Base-by-base conservation (phyloP, 305 asterid genomes). In the Euphrasia arctica region DNA sequence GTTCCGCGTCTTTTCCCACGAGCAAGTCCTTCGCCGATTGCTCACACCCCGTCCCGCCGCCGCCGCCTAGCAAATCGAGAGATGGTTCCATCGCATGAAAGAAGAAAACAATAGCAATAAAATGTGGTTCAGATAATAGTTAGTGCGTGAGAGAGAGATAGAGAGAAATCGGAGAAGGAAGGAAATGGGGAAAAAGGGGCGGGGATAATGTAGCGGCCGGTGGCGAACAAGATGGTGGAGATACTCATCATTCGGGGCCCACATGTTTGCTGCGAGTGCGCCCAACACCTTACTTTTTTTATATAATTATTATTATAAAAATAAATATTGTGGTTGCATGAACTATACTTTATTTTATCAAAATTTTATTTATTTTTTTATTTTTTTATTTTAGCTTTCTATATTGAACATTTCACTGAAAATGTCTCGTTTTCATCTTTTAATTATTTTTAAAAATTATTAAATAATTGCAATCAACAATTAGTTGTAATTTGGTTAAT, bases 171-270 rank as follows among this genome's bases (percentile, higher is more conserved):
- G 64, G 41, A 58, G 62, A 13, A 56, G 43, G 67, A 27, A 50
- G 34, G 58, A 66, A 75, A 8, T 31, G 39, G 14, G 22, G n/a
- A 50, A 58, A 9, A 4, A 22, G 5, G 9, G 72, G 54, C 18
- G 29, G 73, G 47, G 72, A 64, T 72, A 67, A 72, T 67, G 72
- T 39, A 65, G 43, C 4, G 68, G 75, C 64, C 63, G 66, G 64
- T 62, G 65, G 72, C 64, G 43, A 32, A 28, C 45, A 58, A 42
- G 61, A 58, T 75, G 85, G 83, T 81, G 90, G 91, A 82, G 73
- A 55, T 63, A 67, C 83, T 82, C 62, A 81, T 82, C 74, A 69
- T 63, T 64, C 8, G 56, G 86, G 86, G 85, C 85, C 91, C 81
- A 72, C 15, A 45, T 85, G 91, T 84, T 82, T 71, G 62, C 75